phyloP scores from a whole-genome alignment of 257 asterid species.

The Eustoma russellianum region DNA sequence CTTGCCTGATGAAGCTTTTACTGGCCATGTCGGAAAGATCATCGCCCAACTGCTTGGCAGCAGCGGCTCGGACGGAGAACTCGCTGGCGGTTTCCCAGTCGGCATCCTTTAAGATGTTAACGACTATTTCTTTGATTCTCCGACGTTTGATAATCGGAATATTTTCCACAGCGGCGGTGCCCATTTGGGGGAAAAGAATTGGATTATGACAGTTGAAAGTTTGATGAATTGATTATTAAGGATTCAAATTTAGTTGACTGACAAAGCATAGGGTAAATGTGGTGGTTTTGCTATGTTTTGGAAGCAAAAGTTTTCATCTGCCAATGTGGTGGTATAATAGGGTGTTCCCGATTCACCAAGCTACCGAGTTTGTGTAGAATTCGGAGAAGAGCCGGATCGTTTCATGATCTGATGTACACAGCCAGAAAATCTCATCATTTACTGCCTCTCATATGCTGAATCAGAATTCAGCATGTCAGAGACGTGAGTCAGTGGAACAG shows the following conservation, averaged over 20 bases:
- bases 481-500: no score
- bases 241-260: not conserved
- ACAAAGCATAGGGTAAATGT: no score
- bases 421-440: no score
- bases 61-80: conserved; percentile 36
- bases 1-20: conserved; percentile 30
- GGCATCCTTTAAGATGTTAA: conserved; percentile 32
- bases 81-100: conserved; percentile 61
- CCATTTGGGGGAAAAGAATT: not conserved
- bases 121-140: conserved; percentile 32
- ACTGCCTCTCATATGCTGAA: no score
- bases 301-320: no score
- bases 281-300: no score
- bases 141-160: conserved; percentile 24
- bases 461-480: no score
- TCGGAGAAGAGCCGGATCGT: no score
- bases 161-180: conserved; percentile 18
- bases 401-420: no score
- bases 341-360: no score
- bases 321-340: no score
- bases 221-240: not conserved
- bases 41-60: conserved; percentile 32
- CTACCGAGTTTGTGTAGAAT: no score
- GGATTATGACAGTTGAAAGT: not conserved
- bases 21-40: conserved; percentile 31